phyloP scores from a whole-genome alignment of 345 rosid genomes.

The Diplotaxis tenuifolia region DNA sequence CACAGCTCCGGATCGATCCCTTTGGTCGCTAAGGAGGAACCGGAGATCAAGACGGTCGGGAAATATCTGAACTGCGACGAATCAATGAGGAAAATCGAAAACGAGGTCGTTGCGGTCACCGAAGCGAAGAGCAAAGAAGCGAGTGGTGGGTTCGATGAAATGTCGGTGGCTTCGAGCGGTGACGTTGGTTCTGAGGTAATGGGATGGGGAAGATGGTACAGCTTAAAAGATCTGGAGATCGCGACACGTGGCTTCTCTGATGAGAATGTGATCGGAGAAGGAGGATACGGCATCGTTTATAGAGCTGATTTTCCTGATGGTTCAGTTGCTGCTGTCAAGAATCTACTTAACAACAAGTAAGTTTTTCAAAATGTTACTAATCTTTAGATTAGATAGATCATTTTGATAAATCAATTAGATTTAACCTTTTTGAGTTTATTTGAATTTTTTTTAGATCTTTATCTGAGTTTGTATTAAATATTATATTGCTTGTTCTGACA shows the following conservation, averaged over 20 bases:
- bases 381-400: neutral
- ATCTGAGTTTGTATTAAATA: constrained; percentile 3
- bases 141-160: constrained; percentile 42
- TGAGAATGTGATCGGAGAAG: constrained; percentile 89
- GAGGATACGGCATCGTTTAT: constrained; percentile 90
- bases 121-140: constrained; percentile 25
- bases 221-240: constrained; percentile 74
- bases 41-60: constrained; percentile 60
- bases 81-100: constrained; percentile 36
- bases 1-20: constrained; percentile 79
- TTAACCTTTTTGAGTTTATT: neutral
- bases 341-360: constrained; percentile 86
- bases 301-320: constrained; percentile 71
- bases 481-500: constrained; percentile 14
- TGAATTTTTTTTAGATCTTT: constrained; percentile 13
- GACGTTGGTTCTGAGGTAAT: constrained; percentile 51
- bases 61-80: constrained; percentile 21
- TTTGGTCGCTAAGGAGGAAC: constrained; percentile 64
- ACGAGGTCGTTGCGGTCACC: constrained; percentile 21
- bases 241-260: constrained; percentile 83
- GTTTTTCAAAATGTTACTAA: constrained; percentile 13
- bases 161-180: constrained; percentile 45
- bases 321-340: constrained; percentile 85
- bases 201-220: constrained; percentile 95
- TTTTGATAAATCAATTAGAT: neutral